Evolutionary conservation across 345 rosid species (phyloP), one percentile per base, ranked within the genome.

Genomic region (Gossypium longicalyx): DNA sequence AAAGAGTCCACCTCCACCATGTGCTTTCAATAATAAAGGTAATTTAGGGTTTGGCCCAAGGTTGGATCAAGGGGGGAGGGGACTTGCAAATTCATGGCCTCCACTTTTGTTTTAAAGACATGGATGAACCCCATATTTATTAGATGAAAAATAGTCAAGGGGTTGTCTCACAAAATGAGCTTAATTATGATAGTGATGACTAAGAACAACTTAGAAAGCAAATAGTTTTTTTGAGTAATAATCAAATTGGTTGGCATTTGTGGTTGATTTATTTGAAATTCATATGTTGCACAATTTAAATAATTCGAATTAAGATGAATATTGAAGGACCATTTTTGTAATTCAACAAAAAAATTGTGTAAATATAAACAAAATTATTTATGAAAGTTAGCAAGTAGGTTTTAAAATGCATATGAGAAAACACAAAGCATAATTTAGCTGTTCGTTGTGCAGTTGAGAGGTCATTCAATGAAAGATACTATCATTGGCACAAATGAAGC

Each of bases 391-490:
- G 44, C 19, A 41, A 81, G 82, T 83, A 74, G 82, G 77, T 79
- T 62, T 49, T 51, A 67, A 19, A 25, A 64, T 34, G 41, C 34
- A 53, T 2, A 38, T 6, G 49, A 49, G 34, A 49, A 23, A 44
- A 22, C 19, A 22, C 60, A 61, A 20, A 61, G 41, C 53, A 11
- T 25, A 19, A 34, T 70, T 58, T 80, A 34, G 41, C 41, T 77
- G 81, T 38, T 80, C 73, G 13, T 12, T 70, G 57, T 48, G 72
- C 80, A 77, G 85, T 80, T 83, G 87, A 78, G 81, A 65, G 12
- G 52, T 65, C 80, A 83, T 80, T 83, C 57, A 83, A 74, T 80
- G 80, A 47, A 52, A 27, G 76, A 70, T 43, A 59, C 72, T 62
- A 77, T 0, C 68, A 9, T 47, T 17, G 12, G 19, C 61, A 19